Percentiles rank a stretch among this genome's conserved stretches.
These are phyloP conservation scores for Globisporangium nagaii DNA, from an alignment of 352 stramenopile species.

Conservation along the genomic window DNA sequence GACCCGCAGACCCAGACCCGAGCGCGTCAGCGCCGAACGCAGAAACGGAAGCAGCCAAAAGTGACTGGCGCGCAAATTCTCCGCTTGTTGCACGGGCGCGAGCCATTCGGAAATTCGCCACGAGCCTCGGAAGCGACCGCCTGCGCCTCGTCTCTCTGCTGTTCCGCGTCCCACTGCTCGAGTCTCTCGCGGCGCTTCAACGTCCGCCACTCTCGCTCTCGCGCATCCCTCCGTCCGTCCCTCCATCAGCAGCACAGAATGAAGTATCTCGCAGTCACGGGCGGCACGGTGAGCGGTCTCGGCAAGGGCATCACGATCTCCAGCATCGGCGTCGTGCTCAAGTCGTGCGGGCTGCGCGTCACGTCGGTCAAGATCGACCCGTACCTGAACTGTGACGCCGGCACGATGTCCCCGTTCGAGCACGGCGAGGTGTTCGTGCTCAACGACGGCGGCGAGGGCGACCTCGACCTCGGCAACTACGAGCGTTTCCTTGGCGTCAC, in stretches of 20 bases:
- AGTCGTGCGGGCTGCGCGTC: constrained; percentile 92
- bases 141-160: constrained; percentile 4
- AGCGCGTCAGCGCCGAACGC: too few species aligned
- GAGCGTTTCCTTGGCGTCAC: constrained; percentile 97
- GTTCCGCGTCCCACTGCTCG: background rate
- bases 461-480: constrained; percentile 99
- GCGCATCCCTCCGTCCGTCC: background rate
- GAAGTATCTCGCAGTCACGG: constrained; percentile 98
- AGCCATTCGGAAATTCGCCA: constrained; percentile 9
- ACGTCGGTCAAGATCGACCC: constrained; percentile 99
- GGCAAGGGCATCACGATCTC: constrained; percentile 99
- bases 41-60: background rate
- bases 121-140: background rate
- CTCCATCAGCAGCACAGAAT: constrained; percentile 55
- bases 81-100: background rate
- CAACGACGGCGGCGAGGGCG: constrained; percentile 95
- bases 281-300: constrained; percentile 97
- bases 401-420: constrained; percentile 97
- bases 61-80: background rate
- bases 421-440: constrained; percentile 98
- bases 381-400: constrained; percentile 99
- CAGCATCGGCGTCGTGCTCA: constrained; percentile 97
- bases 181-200: constrained; percentile 14
- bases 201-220: background rate
- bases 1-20: too few species aligned